These are phyloP conservation scores for Eucalyptus urophylla DNA, from an alignment of 345 rosid species.

Conservation along the genomic window DNA sequence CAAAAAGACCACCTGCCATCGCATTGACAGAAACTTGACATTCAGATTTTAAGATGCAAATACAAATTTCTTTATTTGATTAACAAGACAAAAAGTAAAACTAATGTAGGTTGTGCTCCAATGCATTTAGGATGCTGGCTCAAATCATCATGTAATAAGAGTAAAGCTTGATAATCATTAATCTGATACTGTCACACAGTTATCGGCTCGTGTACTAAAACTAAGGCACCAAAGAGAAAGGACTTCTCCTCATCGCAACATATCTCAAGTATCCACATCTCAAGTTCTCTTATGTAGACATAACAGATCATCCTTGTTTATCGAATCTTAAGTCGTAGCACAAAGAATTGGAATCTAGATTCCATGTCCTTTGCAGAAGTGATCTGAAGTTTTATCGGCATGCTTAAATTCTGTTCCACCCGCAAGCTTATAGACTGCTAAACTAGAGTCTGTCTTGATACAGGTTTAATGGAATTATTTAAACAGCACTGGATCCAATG, in stretches of 20 bases:
- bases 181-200: not conserved
- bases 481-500: not conserved
- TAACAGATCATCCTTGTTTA: not conserved
- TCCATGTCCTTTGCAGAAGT: not conserved
- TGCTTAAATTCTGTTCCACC: not conserved
- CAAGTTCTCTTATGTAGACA: not conserved
- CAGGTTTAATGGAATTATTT: not conserved
- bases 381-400: not conserved
- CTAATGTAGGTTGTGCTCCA: not conserved
- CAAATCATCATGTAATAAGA: not conserved
- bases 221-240: not conserved
- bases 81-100: not conserved
- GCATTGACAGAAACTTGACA: not conserved
- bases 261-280: not conserved
- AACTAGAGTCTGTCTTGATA: not conserved
- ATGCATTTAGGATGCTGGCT: not conserved
- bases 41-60: not conserved
- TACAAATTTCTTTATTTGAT: not conserved
- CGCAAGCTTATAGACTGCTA: not conserved
- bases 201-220: not conserved
- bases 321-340: not conserved
- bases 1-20: not conserved
- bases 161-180: not conserved
- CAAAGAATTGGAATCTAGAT: not conserved
- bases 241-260: not conserved